These are phyloP conservation scores for Stenogyne calaminthoides DNA, from an alignment of 305 asterid species.

Conservation along the genomic window DNA sequence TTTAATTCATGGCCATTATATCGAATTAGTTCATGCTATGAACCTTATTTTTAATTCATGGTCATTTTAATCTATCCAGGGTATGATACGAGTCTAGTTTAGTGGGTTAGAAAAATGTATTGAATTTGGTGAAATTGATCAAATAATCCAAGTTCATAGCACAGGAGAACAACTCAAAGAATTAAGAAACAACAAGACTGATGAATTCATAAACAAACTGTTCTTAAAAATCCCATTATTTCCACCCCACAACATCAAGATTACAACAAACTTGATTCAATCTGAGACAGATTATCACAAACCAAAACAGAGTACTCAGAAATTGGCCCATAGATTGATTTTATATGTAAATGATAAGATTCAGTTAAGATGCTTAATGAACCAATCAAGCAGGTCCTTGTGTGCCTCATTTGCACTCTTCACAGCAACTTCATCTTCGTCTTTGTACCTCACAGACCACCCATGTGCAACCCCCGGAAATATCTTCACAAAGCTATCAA, in stretches of 20 bases:
- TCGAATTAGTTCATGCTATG: too few species aligned
- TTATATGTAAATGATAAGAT: neutral
- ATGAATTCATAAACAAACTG: too few species aligned
- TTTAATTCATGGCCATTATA: too few species aligned
- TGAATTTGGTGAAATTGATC: too few species aligned
- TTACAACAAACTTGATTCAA: neutral
- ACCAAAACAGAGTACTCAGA: neutral
- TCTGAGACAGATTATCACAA: neutral
- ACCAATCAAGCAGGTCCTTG: slow-evolving; percentile 55
- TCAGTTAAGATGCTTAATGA: slow-evolving; percentile 52
- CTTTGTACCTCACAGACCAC: slow-evolving; percentile 40
- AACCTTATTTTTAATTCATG: too few species aligned
- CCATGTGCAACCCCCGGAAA: slow-evolving; percentile 37
- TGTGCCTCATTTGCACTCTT: slow-evolving; percentile 65
- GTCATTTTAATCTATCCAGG: too few species aligned
- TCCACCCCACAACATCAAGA: neutral
- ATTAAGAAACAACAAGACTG: too few species aligned
- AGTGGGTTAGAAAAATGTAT: too few species aligned
- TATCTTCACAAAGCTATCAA: slow-evolving; percentile 65
- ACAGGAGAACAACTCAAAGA: too few species aligned
- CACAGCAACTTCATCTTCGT: slow-evolving; percentile 49
- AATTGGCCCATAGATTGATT: neutral
- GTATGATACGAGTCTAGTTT: too few species aligned
- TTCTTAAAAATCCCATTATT: too few species aligned
- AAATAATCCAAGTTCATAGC: too few species aligned